phyloP scores from a whole-genome alignment of 1,139 yeast species.

The Scheffersomyces segobiensis region DNA sequence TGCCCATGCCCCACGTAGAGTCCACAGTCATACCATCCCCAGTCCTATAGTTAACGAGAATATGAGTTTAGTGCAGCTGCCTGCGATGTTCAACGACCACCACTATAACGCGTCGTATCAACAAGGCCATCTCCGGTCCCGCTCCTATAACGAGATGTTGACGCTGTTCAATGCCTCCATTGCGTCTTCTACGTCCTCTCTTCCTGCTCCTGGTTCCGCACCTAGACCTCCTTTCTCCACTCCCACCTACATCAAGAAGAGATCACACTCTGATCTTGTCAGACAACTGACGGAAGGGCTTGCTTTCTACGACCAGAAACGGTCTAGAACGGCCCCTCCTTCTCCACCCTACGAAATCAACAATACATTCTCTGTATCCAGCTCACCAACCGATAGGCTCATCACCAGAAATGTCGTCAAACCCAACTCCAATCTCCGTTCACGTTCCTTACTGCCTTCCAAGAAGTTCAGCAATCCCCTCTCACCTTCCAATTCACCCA shows the following conservation, averaged over 20 bases:
- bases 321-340: constrained; percentile 56
- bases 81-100: constrained; percentile 32
- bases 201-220: constrained; percentile 3
- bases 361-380: constrained; percentile 3
- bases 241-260: constrained; percentile 17
- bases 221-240: constrained; percentile 2
- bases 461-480: constrained; percentile 28
- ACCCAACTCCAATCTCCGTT: constrained; percentile 18
- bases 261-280: constrained; percentile 25
- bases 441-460: constrained; percentile 39
- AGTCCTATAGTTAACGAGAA: not conserved
- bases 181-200: constrained; percentile 10
- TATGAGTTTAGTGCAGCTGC: constrained; percentile 16
- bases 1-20: not conserved
- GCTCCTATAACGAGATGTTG: constrained; percentile 33
- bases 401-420: constrained; percentile 1
- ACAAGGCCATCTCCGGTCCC: constrained; percentile 35
- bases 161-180: constrained; percentile 24
- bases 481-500: constrained; percentile 34
- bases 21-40: not conserved
- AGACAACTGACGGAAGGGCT: constrained; percentile 7
- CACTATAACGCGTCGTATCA: constrained; percentile 22
- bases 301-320: constrained; percentile 19
- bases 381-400: not conserved
- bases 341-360: constrained; percentile 32